Evolutionary conservation across 805 yeast genomes (phyloP).

Genomic region (Saturnispora saitoi): DNA sequence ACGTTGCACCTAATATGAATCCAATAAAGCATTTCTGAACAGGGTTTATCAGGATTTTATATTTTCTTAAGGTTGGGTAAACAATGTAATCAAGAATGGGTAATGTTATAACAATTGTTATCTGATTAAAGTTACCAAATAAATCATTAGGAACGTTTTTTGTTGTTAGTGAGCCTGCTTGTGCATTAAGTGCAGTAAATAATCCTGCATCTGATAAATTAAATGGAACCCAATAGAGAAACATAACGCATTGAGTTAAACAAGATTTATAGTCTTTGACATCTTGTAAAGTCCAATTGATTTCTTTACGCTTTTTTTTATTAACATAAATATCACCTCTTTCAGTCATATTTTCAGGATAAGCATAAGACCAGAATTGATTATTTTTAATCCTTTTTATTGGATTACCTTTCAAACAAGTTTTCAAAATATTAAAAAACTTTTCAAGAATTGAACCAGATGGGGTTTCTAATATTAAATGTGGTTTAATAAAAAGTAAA

Average conservation of each 20-base stretch:
- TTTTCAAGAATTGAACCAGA: conserved; percentile 42
- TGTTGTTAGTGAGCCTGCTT: conserved; percentile 45
- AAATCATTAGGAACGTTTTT: conserved; percentile 51
- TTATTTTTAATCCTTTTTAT: conserved; percentile 32
- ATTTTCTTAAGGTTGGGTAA: conserved; percentile 39
- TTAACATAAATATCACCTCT: conserved; percentile 32
- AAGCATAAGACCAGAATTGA: conserved; percentile 43
- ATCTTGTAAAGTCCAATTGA: conserved; percentile 35
- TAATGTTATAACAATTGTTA: conserved; percentile 42
- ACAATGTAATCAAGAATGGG: conserved; percentile 41
- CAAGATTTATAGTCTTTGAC: conserved; percentile 39
- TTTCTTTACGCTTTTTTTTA: conserved; percentile 27
- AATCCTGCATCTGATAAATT: conserved; percentile 40
- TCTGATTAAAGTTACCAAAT: conserved; percentile 45
- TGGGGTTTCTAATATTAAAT: conserved; percentile 29
- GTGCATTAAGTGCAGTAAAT: conserved; percentile 41
- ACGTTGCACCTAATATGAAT: conserved; percentile 37
- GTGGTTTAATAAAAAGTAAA: conserved; percentile 30
- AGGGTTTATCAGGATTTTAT: conserved; percentile 35
- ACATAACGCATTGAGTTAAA: conserved; percentile 37
- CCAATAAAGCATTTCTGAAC: conserved; percentile 40
- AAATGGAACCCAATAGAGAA: conserved; percentile 33
- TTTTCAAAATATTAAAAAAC: conserved; percentile 33
- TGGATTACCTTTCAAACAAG: conserved; percentile 37
- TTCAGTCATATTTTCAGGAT: conserved; percentile 35